Base-by-base conservation (phyloP, 371 early-diverging fungal species). In the Mucor racemosus region DNA sequence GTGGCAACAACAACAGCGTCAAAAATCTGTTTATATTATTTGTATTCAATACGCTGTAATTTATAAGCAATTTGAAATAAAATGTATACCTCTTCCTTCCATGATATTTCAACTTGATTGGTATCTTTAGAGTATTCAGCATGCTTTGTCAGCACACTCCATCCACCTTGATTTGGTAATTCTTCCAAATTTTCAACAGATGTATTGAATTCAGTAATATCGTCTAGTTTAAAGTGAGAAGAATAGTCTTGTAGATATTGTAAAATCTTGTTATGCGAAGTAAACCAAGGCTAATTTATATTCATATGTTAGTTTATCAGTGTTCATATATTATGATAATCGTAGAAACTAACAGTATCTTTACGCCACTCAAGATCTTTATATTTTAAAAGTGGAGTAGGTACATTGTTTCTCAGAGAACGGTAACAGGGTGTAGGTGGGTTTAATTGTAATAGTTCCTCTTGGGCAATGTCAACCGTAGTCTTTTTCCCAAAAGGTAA, bases 1-100 rank as follows among this genome's bases (percentile, higher is more conserved):
- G 76, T 81, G n/a, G 86, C 87, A 9, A 89, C 81, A 6, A 88
- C 65, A 7, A 90, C 67, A 6, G 84, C 87, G 66, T 90, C 88
- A 67, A 81, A 56, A 36, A 17, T 14, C 56, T 56, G 7, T 56
- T 35, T 6, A 17, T 8, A 36, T 11, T 8, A 36, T 11, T 5
- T 10, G 9, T 35, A 15, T 15, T 33, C 26, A 26, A 26, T 26
- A 26, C 3, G 26, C 26, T 26, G 26, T 26, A 1, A 26, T 26
- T 26, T 26, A 26, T 26, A 3, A 26, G 3, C 26, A 26, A 3
- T 26, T 26, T n/a, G 8, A 21, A 7, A 10, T 39, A 39, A 19
- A 4, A 58, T 11, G 19, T 15, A 33, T 60, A 72, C 73, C 65
- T 72, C 71, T 62, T 65, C 62, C 19, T 65, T 68, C 73, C 73